Percentiles rank a stretch among this genome's conserved stretches.
phyloP scores from a whole-genome alignment of 495 filamentous ascomycete species.

The Aspergillus cavernicola region DNA sequence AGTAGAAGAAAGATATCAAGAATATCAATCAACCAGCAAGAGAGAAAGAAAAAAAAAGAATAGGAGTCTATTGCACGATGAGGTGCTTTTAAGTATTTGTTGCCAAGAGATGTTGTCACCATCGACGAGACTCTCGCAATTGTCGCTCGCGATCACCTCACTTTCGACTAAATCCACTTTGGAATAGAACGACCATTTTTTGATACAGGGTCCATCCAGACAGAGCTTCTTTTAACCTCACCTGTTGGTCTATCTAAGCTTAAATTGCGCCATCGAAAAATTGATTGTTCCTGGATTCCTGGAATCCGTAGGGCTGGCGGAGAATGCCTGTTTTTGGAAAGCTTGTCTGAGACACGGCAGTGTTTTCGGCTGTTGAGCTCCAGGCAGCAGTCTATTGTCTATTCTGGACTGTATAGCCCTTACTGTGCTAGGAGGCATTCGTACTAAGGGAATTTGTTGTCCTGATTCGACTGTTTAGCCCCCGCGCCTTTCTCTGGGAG shows the following conservation, averaged over 20 bases:
- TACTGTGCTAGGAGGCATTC: neutral
- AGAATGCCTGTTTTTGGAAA: slow-evolving; percentile 5
- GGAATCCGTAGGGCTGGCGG: slow-evolving; percentile 15
- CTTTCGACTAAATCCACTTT: slow-evolving; percentile 12
- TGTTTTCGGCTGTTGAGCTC: slow-evolving; percentile 28
- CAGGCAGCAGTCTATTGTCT: slow-evolving; percentile 1
- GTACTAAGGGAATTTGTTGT: neutral
- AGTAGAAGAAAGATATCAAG: neutral
- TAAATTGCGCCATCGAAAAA: slow-evolving; percentile 14
- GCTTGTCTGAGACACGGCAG: slow-evolving; percentile 23
- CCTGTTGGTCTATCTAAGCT: slow-evolving; percentile 19
- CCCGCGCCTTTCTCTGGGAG: neutral
- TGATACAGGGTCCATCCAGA: slow-evolving; percentile 7
- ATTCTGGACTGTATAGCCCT: neutral
- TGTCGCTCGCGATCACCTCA: slow-evolving; percentile 37
- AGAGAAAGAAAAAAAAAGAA: neutral
- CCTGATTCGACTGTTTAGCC: slow-evolving; percentile 1
- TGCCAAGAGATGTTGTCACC: slow-evolving; percentile 33
- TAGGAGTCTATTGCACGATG: neutral
- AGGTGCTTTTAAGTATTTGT: slow-evolving; percentile 16
- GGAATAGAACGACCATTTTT: slow-evolving; percentile 11
- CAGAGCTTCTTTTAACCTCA: slow-evolving; percentile 16
- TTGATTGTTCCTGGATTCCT: neutral
- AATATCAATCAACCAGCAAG: neutral
- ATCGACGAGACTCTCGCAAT: slow-evolving; percentile 29